These are phyloP conservation scores for Heliamphora pulchella DNA, from an alignment of 179 eudicot genomes.

Conservation along the genomic window DNA sequence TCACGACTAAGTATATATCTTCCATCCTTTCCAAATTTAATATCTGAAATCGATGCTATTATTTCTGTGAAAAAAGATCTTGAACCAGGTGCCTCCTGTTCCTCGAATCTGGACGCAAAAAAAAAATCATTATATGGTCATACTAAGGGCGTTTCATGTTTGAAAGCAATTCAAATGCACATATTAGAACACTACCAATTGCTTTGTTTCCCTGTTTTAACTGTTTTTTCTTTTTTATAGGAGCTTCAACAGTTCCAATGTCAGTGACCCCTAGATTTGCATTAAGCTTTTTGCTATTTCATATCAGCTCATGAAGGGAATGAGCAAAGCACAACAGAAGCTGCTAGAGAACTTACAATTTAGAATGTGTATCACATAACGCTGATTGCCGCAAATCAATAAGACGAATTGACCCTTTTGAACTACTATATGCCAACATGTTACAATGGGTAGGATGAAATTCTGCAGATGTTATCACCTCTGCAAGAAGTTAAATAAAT, in stretches of 20 bases:
- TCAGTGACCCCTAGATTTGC: not conserved
- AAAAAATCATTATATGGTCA: not conserved
- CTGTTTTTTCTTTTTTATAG: not conserved
- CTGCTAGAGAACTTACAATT: slow-evolving; percentile 40
- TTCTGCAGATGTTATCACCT: slow-evolving; percentile 76
- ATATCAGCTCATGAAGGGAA: not conserved
- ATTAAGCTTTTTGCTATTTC: not conserved
- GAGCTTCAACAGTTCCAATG: not conserved
- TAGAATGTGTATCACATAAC: slow-evolving; percentile 32
- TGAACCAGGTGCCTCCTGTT: slow-evolving; percentile 65
- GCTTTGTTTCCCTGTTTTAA: not conserved
- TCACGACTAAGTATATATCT: slow-evolving; percentile 73
- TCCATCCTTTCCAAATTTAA: slow-evolving; percentile 65
- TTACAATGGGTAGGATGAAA: slow-evolving; percentile 71
- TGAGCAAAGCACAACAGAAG: not conserved
- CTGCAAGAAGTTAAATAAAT: slow-evolving; percentile 21
- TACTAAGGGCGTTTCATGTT: not conserved
- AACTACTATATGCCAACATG: slow-evolving; percentile 67
- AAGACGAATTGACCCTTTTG: slow-evolving; percentile 70
- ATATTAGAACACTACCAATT: not conserved
- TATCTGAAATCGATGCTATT: slow-evolving; percentile 70
- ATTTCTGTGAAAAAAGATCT: slow-evolving; percentile 74
- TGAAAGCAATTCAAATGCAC: not conserved
- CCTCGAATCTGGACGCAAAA: slow-evolving; percentile 49
- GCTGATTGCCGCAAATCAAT: slow-evolving; percentile 66